Base-by-base conservation (phyloP, 257 asterid genomes). In the Plantago ovata region DNA sequence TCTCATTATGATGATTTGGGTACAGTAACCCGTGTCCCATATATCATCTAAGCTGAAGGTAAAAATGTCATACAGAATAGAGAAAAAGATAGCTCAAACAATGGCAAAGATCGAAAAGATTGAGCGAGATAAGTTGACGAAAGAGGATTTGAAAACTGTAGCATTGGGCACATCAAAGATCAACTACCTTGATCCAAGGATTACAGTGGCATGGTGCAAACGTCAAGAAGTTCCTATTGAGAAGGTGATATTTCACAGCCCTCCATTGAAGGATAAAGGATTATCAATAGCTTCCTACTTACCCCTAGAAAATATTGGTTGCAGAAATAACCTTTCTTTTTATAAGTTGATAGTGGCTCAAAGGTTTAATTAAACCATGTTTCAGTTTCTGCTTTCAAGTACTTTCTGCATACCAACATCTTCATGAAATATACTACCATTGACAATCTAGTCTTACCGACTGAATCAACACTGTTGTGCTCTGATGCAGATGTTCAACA, bases 121-220 rank as follows among this genome's bases (percentile, higher is more conserved):
- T 84, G 99, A 89, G 70, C 76, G 85, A 15, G 95, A 89, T 40
- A 93, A 80, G 79, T 77, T 74, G 64, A 75, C 86, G 1, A 93
- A 93, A 75, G 99, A 93, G 69, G 96, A 89, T 50, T 45, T 89
- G 68, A 93, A 93, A 69, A 86, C 83, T 18, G 87, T 93, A 43
- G 99, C 99, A 14, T 69, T 93, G 79, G 96, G 99, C 42, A 93
- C 99, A 9, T 93, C 99, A 24, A 93, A 86, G 88, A 86, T 86
- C 80, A 93, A 89, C 83, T 93, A 93, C 73, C 95, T 89, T n/a
- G 99, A 93, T 75, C 99, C 99, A 24, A 78, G 99, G 75, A 89
- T 93, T 70, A 81, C 97, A 13, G 99, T 93, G 45, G 99, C 97
- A 51, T 93, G 99, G 99, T 93, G 99, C 82, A 93, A 93, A 70